Base-by-base conservation (phyloP, 768 basidiomycete species). In the Kondoa malvinella region DNA sequence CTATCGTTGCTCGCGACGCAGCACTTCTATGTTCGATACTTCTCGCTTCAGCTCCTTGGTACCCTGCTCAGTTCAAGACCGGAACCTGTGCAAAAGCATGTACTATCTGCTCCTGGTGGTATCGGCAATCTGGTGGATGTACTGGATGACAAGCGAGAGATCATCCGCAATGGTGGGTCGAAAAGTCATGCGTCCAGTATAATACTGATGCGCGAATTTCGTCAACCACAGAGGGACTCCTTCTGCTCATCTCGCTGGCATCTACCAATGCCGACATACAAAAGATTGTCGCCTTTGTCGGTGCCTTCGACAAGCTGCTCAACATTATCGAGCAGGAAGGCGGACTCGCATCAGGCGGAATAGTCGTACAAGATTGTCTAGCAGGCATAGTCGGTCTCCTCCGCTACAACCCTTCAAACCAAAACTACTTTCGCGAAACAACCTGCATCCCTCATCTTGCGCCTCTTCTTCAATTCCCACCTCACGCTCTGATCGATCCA, bases 401-500 rank as follows among this genome's bases (percentile, higher is more conserved):
- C 70, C 83, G 90, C 31, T 94, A 88, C 79, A 97, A 99, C 77
- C 83, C 85, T 29, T 92, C 91, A 12, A 99, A 97, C 76, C 92
- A 99, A 91, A 95, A 91, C 75, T 97, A 95, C 80, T 95, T 99
- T 79, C 86, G 89, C 61, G 92, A 92, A 79, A 88, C 90, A 1
- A 77, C 78, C 12, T 77, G 78, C 76, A 86, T 69, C 79, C 92
- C 72, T 82, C 86, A 71, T 77, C 86, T 68, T 73, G 86, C 66
- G 73, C 92, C 68, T 83, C 85, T 79, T 34, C 76, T 80, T 34
- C 77, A 78, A 57, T 80, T 79, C 71, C 79, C 79, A 1, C 70
- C 84, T 82, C 30, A 81, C 27, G 81, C 87, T 57, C 84, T 84
- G 59, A 91, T 86, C 76, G 40, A 50, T 50, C 40, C 40, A 8